Base-by-base conservation (phyloP, 176 grass and related monocot species). In the Eleusine indica region DNA sequence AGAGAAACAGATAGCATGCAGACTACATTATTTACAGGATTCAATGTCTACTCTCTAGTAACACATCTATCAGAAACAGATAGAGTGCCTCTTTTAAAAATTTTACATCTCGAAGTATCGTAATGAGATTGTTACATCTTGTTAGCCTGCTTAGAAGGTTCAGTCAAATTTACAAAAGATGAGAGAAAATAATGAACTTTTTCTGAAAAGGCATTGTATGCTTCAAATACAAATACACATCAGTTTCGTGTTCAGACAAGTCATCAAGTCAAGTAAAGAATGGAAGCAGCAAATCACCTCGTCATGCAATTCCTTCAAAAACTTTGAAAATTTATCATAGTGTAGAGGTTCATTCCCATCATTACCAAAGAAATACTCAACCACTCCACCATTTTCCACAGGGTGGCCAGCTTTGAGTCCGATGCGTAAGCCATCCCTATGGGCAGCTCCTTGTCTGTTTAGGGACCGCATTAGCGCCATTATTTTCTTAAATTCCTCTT, bases 401-500 rank as follows among this genome's bases (percentile, higher is more conserved):
- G 89, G 82, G 49, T 83, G 75, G 6, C 74, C 68, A 89, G 88
- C 86, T 93, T 91, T 98, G 75, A 95, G 90, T 87, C 93, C 89
- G 44, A 87, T 51, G n/a, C 96, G 93, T 48, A 91, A 87, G 46
- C 93, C 93, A 90, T 98, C 81, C 61, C 86, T 93, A 76, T 98
- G 93, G 35, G 80, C 70, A 74, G 87, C 85, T 60, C 96, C 96
- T 93, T 98, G 96, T 90, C 96, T 95, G 61, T 94, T 95, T 70
- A 89, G 81, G 44, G 91, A 89, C 54, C 96, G 91, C 96, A 98
- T 94, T 77, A 98, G 82, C 70, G 87, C 83, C 96, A 98, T 98
- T 82, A 98, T 79, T 93, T 95, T 94, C 91, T 95, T 98, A 82
- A 98, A 98, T 86, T 98, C 96, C 65, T 94, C 89, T 90, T 37